These are phyloP conservation scores for Neostapfia colusana DNA, from an alignment of 176 grass and related monocot genomes.

Conservation along the genomic window DNA sequence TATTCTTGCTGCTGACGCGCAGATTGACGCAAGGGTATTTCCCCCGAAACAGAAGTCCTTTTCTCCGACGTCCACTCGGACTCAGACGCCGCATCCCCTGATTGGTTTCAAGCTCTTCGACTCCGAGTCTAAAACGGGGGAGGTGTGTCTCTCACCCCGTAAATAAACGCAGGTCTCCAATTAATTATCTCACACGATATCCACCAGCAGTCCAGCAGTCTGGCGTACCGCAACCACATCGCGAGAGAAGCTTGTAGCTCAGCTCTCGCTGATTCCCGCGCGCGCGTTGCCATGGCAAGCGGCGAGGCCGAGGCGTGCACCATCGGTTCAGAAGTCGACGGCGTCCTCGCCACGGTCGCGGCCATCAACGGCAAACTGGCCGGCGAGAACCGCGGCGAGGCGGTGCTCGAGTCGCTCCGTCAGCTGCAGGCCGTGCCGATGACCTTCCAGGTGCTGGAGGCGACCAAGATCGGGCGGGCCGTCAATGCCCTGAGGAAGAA, in stretches of 20 bases:
- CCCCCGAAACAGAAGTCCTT: too few relatives aligned
- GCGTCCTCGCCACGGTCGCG: not conserved
- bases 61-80: not conserved
- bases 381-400: not conserved
- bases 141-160: too few relatives aligned
- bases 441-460: constrained; percentile 28
- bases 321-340: not conserved
- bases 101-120: not conserved
- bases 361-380: not conserved
- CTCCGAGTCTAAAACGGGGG: not conserved
- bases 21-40: too few relatives aligned
- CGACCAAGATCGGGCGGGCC: not conserved
- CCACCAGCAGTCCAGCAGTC: too few relatives aligned
- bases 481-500: constrained; percentile 4
- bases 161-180: not conserved
- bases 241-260: too few relatives aligned
- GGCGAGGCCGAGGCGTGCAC: too few relatives aligned
- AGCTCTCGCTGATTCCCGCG: not conserved
- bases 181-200: too few relatives aligned
- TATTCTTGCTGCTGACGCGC: too few relatives aligned
- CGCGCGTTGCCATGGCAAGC: not conserved
- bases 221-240: not conserved
- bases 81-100: not conserved
- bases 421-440: constrained; percentile 25
- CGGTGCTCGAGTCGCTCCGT: constrained; percentile 19